Base-by-base conservation (phyloP, 371 early-diverging fungal species). In the Conidiobolus incongruus region DNA sequence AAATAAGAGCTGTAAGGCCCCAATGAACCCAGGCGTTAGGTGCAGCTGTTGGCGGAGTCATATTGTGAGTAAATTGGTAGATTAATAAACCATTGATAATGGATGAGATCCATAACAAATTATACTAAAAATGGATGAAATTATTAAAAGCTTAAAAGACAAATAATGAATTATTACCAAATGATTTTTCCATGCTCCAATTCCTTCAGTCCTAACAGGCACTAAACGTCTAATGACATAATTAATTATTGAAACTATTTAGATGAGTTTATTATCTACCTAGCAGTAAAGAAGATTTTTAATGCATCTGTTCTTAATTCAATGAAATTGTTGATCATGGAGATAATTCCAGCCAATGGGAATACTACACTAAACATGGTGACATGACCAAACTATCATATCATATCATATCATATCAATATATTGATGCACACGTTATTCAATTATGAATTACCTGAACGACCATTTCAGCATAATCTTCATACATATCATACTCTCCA, bases 381-480 rank as follows among this genome's bases (percentile, higher is more conserved):
- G 20, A 91, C 75, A 54, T 82, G 77, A 12, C 84, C 88, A 35
- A 33, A 45, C 33, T 45, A 24, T 24, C 40, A 35, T 17, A 15
- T n/a, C 24, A 16, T 8, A 44, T 16, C 4, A n/a, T 22, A 19
- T 37, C 6, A 28, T 23, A 22, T n/a, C n/a, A n/a, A n/a, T n/a
- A n/a, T n/a, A n/a, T n/a, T n/a, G n/a, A n/a, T n/a, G n/a, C n/a
- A n/a, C n/a, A n/a, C n/a, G n/a, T n/a, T n/a, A n/a, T n/a, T n/a
- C n/a, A n/a, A 22, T n/a, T 16, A 17, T 24, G 13, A 21, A 30
- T 40, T 65, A 74, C 75, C 63, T 87, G 87, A 37, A 77, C 72
- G 34, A 77, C 75, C 84, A 91, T 82, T 52, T 91, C 91, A 24
- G 77, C 77, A 56, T 87, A 88, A 52, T 91, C 91, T 30, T 74